A percentile compares a stretch with the other conserved stretches of the same genome.
Conservation (phyloP, 495 filamentous ascomycete genomes). For the Talaromyces borbonicus region DNA sequence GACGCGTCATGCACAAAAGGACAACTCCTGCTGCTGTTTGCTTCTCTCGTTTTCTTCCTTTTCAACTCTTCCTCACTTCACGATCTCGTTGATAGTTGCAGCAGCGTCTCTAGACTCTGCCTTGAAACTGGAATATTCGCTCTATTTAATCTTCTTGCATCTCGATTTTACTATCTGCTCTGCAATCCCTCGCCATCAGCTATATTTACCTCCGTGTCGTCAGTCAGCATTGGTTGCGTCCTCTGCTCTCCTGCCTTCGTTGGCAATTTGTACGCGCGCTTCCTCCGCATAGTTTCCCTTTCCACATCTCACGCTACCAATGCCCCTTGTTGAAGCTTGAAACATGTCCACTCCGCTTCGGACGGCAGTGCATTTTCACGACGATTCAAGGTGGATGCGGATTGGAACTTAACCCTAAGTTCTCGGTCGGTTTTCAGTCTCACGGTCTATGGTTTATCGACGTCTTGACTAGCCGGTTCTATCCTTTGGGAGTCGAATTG, state of each 20-base stretch:
- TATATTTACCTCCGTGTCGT: constrained; percentile 8
- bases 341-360: constrained; percentile 11
- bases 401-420: constrained; percentile 35
- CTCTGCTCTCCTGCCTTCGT: constrained; percentile 18
- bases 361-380: constrained; percentile 8
- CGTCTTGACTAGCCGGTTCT: constrained; percentile 23
- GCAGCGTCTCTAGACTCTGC: neutral
- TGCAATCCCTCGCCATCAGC: constrained; percentile 14
- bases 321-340: constrained; percentile 8
- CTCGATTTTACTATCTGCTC: constrained; percentile 14
- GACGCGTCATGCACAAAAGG: constrained; percentile 7
- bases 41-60: constrained; percentile 15
- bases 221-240: constrained; percentile 13
- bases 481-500: constrained; percentile 17
- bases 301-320: constrained; percentile 13
- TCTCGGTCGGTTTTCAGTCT: constrained; percentile 28
- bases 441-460: constrained; percentile 30
- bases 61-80: constrained; percentile 15
- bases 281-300: constrained; percentile 21
- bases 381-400: constrained; percentile 14
- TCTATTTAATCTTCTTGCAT: constrained; percentile 9
- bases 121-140: neutral
- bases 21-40: too few species aligned
- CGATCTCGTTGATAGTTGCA: constrained; percentile 17
- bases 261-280: constrained; percentile 27